Percentiles rank a stretch among this genome's conserved stretches.
Conservation (phyloP, 768 basidiomycete species). For the Pisolithus microcarpus region DNA sequence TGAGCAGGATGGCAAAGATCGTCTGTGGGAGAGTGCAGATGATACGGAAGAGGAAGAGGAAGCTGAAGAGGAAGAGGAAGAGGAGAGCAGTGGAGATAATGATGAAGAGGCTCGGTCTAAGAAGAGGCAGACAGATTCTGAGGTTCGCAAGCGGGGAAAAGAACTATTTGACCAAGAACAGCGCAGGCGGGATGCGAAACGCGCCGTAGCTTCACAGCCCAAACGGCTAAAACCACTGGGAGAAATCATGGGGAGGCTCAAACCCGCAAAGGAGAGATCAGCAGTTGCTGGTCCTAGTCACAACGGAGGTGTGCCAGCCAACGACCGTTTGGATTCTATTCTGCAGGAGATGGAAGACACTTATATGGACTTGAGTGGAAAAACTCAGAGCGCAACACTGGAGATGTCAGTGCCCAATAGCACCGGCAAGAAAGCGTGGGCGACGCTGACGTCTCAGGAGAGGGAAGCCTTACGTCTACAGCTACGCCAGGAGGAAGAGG, state of each 20-base stretch:
- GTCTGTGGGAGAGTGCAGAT: no score
- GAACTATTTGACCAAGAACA: conserved; percentile 16
- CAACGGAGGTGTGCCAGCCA: background rate
- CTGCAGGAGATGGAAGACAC: conserved; percentile 15
- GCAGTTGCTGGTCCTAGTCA: background rate
- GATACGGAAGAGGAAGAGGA: background rate
- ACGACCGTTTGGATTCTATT: background rate
- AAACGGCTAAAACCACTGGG: conserved; percentile 19
- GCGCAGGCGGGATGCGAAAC: conserved; percentile 6
- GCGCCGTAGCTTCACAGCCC: background rate
- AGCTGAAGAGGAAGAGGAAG: background rate
- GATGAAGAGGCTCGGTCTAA: background rate
- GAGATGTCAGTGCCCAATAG: conserved; percentile 16
- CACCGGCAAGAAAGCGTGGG: background rate
- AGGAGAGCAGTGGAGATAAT: background rate
- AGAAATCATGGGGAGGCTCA: conserved; percentile 5
- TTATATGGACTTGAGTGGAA: conserved; percentile 25
- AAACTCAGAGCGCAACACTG: conserved; percentile 15
- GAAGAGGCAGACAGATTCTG: conserved; percentile 15
- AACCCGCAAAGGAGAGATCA: no score
- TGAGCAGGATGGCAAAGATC: background rate
- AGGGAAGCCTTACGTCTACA: conserved; percentile 15
- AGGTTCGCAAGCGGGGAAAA: conserved; percentile 15
- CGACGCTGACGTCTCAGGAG: conserved; percentile 5
- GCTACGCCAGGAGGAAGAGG: conserved; percentile 47